Evolutionary conservation across 306 rosid species (phyloP).

Genomic region (Gillenia trifoliata): DNA sequence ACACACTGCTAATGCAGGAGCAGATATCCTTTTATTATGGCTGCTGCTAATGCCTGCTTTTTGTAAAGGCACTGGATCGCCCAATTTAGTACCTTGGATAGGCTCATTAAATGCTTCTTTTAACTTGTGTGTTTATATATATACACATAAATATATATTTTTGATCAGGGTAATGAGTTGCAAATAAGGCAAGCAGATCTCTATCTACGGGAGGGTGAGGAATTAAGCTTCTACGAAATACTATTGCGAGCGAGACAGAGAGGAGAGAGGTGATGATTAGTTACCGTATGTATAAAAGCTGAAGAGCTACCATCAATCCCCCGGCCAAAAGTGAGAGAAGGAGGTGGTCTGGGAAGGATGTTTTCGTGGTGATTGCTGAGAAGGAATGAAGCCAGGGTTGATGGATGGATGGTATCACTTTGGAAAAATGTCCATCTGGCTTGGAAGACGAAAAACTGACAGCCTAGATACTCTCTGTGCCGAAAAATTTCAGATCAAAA

Average conservation of each 20-base stretch:
- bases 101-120: too few species aligned
- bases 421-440: too few species aligned
- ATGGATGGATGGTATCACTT: too few species aligned
- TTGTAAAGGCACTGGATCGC: not conserved
- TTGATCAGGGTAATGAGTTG: conserved; percentile 76
- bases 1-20: not conserved
- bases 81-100: not conserved
- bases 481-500: too few species aligned
- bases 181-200: conserved; percentile 82
- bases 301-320: conserved; percentile 84
- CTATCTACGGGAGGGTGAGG: conserved; percentile 67
- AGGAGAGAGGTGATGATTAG: conserved; percentile 86
- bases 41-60: too few species aligned
- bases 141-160: too few species aligned
- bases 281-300: conserved; percentile 52
- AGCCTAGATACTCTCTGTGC: too few species aligned
- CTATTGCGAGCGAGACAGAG: conserved; percentile 60
- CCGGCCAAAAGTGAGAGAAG: conserved; percentile 50
- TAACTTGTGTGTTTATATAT: too few species aligned
- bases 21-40: not conserved
- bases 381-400: conserved; percentile 41
- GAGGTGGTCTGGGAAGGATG: conserved; percentile 76
- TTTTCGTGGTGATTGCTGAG: conserved; percentile 77
- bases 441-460: too few species aligned
- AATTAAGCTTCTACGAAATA: conserved; percentile 76